Evolutionary conservation across 805 yeast genomes (phyloP).

Genomic region (Yamadazyma kitorensis): DNA sequence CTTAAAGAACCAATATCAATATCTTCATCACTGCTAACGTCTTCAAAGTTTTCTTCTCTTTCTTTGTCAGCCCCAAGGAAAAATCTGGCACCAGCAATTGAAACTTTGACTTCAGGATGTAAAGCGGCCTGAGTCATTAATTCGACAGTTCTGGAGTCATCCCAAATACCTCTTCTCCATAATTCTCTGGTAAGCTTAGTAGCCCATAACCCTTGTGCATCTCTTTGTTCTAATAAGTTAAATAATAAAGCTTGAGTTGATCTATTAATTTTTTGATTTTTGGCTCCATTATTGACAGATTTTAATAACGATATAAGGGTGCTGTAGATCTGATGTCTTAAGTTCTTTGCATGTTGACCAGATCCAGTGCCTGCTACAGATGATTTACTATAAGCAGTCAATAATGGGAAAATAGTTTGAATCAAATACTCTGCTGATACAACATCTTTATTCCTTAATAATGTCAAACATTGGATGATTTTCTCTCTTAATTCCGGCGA

Average conservation of each 20-base stretch:
- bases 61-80: constrained; percentile 95
- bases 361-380: constrained; percentile 39
- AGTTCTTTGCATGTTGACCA: constrained; percentile 71
- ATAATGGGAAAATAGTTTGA: constrained; percentile 83
- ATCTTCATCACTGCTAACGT: constrained; percentile 61
- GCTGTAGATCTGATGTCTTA: constrained; percentile 79
- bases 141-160: constrained; percentile 94
- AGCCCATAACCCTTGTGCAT: constrained; percentile 89
- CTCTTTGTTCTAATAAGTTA: constrained; percentile 76
- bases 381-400: constrained; percentile 56
- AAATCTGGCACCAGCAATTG: constrained; percentile 85
- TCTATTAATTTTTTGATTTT: constrained; percentile 84
- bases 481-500: constrained; percentile 88
- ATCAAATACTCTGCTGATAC: constrained; percentile 77
- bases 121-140: constrained; percentile 94
- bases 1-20: constrained; percentile 69
- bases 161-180: constrained; percentile 99
- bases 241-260: constrained; percentile 91
- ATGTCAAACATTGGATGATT: constrained; percentile 81
- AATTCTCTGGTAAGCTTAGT: constrained; percentile 90
- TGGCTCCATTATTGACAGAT: constrained; percentile 81
- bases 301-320: constrained; percentile 77
- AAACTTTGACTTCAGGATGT: constrained; percentile 83
- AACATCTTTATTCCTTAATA: constrained; percentile 83
- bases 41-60: constrained; percentile 80